These are phyloP conservation scores for Effrenium voratum DNA, from an alignment of 73 alveolate genomes.

Conservation along the genomic window DNA sequence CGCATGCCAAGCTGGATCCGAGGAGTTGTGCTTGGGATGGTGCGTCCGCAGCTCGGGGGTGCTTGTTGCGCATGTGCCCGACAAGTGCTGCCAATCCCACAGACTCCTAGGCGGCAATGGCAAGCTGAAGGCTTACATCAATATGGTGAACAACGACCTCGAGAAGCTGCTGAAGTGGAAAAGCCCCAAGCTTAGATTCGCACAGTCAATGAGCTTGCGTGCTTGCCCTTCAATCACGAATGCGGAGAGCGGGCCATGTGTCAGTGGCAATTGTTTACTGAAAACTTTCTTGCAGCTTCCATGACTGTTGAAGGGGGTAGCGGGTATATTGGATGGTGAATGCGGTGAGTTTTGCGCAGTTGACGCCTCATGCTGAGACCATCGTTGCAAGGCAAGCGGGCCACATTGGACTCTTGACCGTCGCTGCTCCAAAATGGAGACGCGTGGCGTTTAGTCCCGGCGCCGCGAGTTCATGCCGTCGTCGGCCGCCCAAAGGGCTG, in stretches of 20 bases:
- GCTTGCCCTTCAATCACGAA: no score
- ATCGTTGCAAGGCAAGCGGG: constrained; percentile 39
- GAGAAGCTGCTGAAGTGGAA: constrained; percentile 92
- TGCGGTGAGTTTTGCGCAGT: no score
- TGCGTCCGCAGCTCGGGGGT: background rate
- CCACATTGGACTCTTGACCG: constrained; percentile 64
- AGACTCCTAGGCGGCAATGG: constrained; percentile 50
- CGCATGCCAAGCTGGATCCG: background rate
- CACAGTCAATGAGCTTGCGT: no score
- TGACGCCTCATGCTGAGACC: background rate
- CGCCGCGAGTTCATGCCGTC: no score
- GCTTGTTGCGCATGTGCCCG: background rate
- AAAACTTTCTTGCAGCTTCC: no score
- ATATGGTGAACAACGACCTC: constrained; percentile 71
- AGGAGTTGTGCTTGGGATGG: constrained; percentile 85
- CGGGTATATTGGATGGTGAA: no score
- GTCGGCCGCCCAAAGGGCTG: no score
- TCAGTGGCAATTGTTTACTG: no score
- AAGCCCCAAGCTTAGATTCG: background rate
- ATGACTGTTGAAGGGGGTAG: no score
- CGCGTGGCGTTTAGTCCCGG: no score
- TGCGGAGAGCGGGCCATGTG: no score
- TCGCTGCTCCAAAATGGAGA: constrained; percentile 57
- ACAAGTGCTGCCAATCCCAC: background rate
- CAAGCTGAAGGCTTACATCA: constrained; percentile 77